Conservation (phyloP, 2,329 filamentous ascomycete species). For the Fusarium irregulare region DNA sequence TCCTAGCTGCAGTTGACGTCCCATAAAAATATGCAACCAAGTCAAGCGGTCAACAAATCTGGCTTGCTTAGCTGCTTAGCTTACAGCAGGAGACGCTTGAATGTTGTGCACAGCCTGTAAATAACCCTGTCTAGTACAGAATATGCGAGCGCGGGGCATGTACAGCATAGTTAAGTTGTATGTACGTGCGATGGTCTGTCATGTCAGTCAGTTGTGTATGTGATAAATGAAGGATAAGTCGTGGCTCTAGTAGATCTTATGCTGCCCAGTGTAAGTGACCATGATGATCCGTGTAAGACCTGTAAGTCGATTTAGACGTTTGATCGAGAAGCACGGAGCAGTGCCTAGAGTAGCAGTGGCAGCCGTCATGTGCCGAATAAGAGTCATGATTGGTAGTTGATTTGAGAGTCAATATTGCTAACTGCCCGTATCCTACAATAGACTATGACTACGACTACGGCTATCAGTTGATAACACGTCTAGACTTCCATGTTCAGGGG, state of each 20-base stretch:
- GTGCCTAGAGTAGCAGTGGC: conserved; percentile 24
- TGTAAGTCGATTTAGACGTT: conserved; percentile 15
- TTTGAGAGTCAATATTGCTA: background rate
- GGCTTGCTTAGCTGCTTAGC: conserved; percentile 1
- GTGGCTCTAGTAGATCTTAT: background rate
- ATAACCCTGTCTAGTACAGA: conserved; percentile 41
- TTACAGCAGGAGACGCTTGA: conserved; percentile 9
- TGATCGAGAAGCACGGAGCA: conserved; percentile 43
- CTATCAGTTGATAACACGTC: background rate
- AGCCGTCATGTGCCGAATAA: conserved; percentile 29
- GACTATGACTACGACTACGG: no score
- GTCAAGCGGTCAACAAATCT: conserved; percentile 47
- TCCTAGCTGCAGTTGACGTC: conserved; percentile 46
- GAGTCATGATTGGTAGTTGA: conserved; percentile 38
- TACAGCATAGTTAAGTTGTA: conserved; percentile 15
- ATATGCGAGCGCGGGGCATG: conserved; percentile 36
- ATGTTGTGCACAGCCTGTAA: conserved; percentile 39
- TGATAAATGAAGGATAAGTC: background rate
- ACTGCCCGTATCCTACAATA: background rate
- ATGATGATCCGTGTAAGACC: conserved; percentile 38
- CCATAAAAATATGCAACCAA: conserved; percentile 50
- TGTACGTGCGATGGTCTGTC: background rate
- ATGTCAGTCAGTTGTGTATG: background rate
- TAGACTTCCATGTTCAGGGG: conserved; percentile 16
- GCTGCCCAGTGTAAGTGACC: conserved; percentile 8